Percentiles rank a stretch among this genome's conserved stretches.
phyloP scores from a whole-genome alignment of 495 filamentous ascomycete genomes.

The Penicillium goetzii region DNA sequence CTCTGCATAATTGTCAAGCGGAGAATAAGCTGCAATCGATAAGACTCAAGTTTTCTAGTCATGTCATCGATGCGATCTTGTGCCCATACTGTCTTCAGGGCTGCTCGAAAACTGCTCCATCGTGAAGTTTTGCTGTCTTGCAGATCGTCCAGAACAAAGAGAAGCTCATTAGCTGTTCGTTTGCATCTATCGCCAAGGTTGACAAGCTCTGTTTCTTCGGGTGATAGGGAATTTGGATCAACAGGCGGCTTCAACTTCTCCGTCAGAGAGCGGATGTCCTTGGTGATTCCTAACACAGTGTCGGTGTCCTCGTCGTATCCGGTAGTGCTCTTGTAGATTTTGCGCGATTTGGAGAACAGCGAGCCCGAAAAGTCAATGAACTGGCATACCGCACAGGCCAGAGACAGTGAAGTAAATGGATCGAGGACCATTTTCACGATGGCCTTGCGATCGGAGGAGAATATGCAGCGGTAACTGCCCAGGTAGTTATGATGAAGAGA shows the following conservation, averaged over 20 bases:
- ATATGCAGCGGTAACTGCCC: not conserved
- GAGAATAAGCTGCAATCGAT: not conserved
- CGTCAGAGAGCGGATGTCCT: not conserved
- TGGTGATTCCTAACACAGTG: not conserved
- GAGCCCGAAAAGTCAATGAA: not conserved
- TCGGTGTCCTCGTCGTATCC: not conserved
- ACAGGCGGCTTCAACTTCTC: not conserved
- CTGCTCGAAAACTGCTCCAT: not conserved
- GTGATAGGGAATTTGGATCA: not conserved
- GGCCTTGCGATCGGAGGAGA: not conserved
- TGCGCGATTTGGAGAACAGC: conserved; percentile 1
- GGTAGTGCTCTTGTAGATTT: not conserved
- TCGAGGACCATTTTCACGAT: not conserved
- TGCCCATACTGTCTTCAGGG: not conserved
- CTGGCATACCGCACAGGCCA: not conserved
- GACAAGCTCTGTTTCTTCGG: not conserved
- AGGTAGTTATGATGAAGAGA: not conserved
- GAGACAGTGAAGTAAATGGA: not conserved
- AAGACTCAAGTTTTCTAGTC: not conserved
- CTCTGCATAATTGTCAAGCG: not conserved
- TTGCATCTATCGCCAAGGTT: not conserved
- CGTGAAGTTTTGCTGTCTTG: not conserved
- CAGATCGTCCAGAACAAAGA: not conserved
- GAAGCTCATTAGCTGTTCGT: not conserved
- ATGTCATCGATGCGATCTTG: not conserved